Percentiles rank a stretch among this genome's conserved stretches.
phyloP scores from a whole-genome alignment of 2,329 filamentous ascomycete species.

The Helicocarpus griseus region DNA sequence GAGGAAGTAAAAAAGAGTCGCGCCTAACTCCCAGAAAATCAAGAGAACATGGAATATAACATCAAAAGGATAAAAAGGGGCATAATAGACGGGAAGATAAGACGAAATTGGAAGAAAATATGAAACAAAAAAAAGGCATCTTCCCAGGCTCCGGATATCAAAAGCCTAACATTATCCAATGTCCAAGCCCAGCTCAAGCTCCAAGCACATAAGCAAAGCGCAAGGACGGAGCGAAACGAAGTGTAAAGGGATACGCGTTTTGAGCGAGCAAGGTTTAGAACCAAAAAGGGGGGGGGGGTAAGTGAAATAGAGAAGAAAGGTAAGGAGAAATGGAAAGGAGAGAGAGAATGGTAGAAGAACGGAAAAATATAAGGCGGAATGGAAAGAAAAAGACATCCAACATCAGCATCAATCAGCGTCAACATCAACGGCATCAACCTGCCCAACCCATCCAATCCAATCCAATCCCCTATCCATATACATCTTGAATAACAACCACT shows the following conservation, averaged over 20 bases:
- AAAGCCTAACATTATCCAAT: too few species aligned
- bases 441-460: constrained; percentile 1
- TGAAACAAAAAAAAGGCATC: too few species aligned
- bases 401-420: not conserved
- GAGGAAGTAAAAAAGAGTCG: too few species aligned
- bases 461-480: too few species aligned
- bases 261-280: too few species aligned
- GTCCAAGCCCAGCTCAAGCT: too few species aligned
- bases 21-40: too few species aligned
- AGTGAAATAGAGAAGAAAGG: not conserved
- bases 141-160: too few species aligned
- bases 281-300: not conserved
- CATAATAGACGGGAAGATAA: too few species aligned
- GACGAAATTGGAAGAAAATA: too few species aligned
- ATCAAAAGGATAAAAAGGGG: not conserved
- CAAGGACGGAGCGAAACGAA: not conserved
- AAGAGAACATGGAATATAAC: too few species aligned
- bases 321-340: not conserved
- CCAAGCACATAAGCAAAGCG: too few species aligned
- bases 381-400: not conserved
- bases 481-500: not conserved
- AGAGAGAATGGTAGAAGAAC: not conserved
- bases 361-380: not conserved
- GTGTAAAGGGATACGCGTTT: not conserved
- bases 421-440: constrained; percentile 1